Conservation (phyloP, 2,329 filamentous ascomycete species). For the Claviceps purpurea region DNA sequence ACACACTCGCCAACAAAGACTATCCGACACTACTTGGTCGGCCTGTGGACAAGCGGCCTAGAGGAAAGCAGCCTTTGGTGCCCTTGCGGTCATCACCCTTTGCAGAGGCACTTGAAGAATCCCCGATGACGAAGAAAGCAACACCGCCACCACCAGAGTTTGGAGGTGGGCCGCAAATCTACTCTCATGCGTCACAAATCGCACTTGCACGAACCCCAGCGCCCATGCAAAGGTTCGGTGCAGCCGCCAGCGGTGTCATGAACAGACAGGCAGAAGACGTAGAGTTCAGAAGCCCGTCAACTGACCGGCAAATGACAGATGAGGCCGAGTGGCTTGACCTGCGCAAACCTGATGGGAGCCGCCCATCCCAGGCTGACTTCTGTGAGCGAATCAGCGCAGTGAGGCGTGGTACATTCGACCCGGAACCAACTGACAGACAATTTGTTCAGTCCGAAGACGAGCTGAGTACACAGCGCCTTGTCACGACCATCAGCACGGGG, state of each 20-base stretch:
- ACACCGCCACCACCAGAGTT: neutral
- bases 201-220: constrained; percentile 4
- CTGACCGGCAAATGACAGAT: neutral
- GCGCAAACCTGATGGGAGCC: neutral
- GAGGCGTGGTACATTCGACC: neutral
- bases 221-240: neutral
- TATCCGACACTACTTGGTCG: neutral
- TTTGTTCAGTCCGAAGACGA: neutral
- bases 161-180: neutral
- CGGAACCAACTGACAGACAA: neutral
- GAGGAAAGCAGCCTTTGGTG: no score
- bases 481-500: neutral
- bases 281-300: neutral
- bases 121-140: neutral
- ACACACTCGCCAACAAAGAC: neutral
- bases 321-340: neutral
- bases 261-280: neutral
- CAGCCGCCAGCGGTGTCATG: neutral
- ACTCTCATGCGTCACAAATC: constrained; percentile 1
- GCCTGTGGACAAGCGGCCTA: neutral
- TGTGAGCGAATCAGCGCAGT: neutral
- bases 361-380: neutral
- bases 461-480: neutral
- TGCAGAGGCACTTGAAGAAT: no score
- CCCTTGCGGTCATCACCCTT: neutral